Conservation (phyloP, 257 asterid species). For the Buddleja alternifolia region DNA sequence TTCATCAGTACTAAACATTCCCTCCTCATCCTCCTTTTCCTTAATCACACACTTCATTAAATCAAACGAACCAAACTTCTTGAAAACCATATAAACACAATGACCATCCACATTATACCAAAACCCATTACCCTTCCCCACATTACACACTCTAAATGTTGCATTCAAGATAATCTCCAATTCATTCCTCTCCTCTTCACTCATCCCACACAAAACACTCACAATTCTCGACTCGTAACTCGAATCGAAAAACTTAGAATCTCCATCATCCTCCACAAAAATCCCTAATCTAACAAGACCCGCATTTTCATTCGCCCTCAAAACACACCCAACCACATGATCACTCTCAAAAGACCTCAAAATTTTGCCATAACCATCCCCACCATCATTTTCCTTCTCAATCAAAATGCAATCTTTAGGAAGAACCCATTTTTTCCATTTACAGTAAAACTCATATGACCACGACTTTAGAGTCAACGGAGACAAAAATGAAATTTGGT, state of each 20-base stretch:
- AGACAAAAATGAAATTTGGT: constrained; percentile 15
- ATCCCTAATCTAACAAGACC: constrained; percentile 62
- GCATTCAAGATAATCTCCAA: constrained; percentile 43
- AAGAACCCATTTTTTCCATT: constrained; percentile 79
- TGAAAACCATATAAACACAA: constrained; percentile 56
- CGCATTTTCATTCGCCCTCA: constrained; percentile 54
- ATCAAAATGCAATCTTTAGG: constrained; percentile 48
- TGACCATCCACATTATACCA: constrained; percentile 65
- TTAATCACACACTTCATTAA: constrained; percentile 35
- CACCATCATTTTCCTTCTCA: constrained; percentile 37
- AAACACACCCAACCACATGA: constrained; percentile 37
- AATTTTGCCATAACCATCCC: constrained; percentile 44
- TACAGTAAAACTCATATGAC: constrained; percentile 59
- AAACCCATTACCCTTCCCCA: constrained; percentile 70
- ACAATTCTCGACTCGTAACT: constrained; percentile 65
- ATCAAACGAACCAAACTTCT: constrained; percentile 45
- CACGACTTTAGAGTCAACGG: constrained; percentile 46
- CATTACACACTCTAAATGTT: constrained; percentile 43
- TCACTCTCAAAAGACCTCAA: constrained; percentile 39
- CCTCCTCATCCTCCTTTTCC: constrained; percentile 32
- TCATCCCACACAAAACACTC: constrained; percentile 54
- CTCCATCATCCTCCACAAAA: constrained; percentile 36
- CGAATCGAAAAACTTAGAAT: constrained; percentile 36
- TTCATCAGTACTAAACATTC: constrained; percentile 33
- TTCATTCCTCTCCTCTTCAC: constrained; percentile 47